Base-by-base conservation (phyloP, 768 basidiomycete species). In the Saitozyma sp. region DNA sequence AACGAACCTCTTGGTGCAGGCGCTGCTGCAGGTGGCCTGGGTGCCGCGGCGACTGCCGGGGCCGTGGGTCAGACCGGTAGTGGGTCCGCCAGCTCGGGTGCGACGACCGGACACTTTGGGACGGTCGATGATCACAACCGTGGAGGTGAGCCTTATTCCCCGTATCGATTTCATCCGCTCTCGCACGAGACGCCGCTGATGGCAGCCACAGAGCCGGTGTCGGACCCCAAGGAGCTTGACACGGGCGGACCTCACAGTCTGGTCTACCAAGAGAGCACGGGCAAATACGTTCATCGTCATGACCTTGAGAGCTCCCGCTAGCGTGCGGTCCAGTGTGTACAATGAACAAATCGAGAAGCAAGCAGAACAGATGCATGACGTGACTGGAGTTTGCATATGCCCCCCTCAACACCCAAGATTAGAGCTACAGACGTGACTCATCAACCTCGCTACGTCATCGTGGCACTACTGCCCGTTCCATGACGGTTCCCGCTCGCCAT, bases 281-380 rank as follows among this genome's bases (percentile, higher is more conserved):
- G 71, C 29, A 73, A 75, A 54, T 78, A 78, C 62, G 66, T 73
- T 9, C 77, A 78, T 64, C 59, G 77, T 48, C 64, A 66, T 11
- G 77, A 78, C 50, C 67, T 75, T 13, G 67, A 75, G 38, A 68
- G 57, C 45, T 46, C 13, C 13, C 45, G 45, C 45, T 11, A 46
- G 45, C 45, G 45, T 17, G n/a, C 3, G 45, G 13, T 11, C 45
- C n/a, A 1, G 45, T 11, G 1, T 11, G n/a, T 11, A 46, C 6
- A 11, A 46, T 13, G 13, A 6, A 46, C n/a, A 46, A 46, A 17
- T 46, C 11, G 45, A 46, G 45, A 46, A 46, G n/a, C 13, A 11
- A 46, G 45, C n/a, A 46, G n/a, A 13, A 46, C 11, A 46, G 45
- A 46, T 46, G 29, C 29, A 29, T 29, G 29, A 29, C 29, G 29